Percentiles rank a stretch among this genome's conserved stretches.
phyloP scores from a whole-genome alignment of 1,284 basidiomycete genomes.

The Boletus smithii region DNA sequence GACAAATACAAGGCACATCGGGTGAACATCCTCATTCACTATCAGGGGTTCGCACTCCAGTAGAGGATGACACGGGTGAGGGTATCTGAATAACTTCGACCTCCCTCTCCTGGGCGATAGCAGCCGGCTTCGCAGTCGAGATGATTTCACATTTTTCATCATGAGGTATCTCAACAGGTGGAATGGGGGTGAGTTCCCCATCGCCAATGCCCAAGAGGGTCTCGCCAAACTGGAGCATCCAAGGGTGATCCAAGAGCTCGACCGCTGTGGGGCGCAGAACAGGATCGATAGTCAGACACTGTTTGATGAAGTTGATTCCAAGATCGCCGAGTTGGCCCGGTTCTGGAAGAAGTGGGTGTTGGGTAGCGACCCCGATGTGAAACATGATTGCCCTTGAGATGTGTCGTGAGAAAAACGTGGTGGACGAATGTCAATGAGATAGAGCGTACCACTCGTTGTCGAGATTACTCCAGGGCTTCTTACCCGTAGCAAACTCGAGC shows the following conservation, averaged over 20 bases:
- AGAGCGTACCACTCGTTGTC: slow-evolving; percentile 92
- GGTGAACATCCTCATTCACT: slow-evolving; percentile 21
- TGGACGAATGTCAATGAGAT: neutral
- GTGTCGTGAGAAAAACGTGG: slow-evolving; percentile 4
- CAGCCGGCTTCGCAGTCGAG: slow-evolving; percentile 54
- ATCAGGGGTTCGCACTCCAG: slow-evolving; percentile 30
- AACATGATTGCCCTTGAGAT: slow-evolving; percentile 89
- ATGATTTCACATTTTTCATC: slow-evolving; percentile 50
- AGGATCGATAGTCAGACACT: slow-evolving; percentile 89
- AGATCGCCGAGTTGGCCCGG: slow-evolving; percentile 83
- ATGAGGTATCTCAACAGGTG: slow-evolving; percentile 44
- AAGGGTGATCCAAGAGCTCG: slow-evolving; percentile 86
- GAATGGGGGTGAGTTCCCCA: slow-evolving; percentile 52
- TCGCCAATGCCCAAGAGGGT: slow-evolving; percentile 65
- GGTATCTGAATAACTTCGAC: slow-evolving; percentile 49
- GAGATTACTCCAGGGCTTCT: slow-evolving; percentile 96
- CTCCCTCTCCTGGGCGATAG: slow-evolving; percentile 58
- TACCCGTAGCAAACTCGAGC: slow-evolving; percentile 93
- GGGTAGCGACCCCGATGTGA: slow-evolving; percentile 96
- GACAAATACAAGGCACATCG: neutral
- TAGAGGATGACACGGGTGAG: slow-evolving; percentile 39
- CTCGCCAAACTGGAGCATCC: slow-evolving; percentile 83
- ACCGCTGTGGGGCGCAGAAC: slow-evolving; percentile 78
- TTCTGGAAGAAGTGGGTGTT: slow-evolving; percentile 94
- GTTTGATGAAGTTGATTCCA: slow-evolving; percentile 93